Percentiles rank a stretch among this genome's conserved stretches.
Evolutionary conservation across 2,329 filamentous ascomycete species (phyloP).

Genomic region (Curvularia verruculosa): DNA sequence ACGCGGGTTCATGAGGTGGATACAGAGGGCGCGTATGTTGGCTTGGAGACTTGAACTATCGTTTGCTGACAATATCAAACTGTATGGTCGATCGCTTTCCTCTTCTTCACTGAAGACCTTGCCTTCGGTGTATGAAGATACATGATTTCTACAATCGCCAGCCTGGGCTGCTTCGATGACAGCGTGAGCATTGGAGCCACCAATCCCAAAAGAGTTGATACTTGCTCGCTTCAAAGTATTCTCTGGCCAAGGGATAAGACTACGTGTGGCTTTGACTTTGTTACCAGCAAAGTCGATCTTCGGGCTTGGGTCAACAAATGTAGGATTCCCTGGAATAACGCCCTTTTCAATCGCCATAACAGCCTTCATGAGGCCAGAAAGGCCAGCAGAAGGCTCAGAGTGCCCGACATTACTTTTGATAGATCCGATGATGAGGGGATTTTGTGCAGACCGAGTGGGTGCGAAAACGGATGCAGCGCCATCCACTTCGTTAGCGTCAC

Average conservation of each 20-base stretch:
- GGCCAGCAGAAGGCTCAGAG: background rate
- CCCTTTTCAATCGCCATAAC: constrained; percentile 38
- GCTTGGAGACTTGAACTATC: background rate
- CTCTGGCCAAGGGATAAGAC: constrained; percentile 20
- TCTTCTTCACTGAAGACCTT: background rate
- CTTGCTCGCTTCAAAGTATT: constrained; percentile 18
- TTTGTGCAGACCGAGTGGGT: too few relatives aligned
- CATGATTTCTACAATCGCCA: too few relatives aligned
- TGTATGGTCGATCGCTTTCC: background rate
- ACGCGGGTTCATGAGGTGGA: constrained; percentile 5
- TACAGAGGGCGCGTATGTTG: background rate
- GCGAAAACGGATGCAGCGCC: constrained; percentile 23
- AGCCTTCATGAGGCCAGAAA: background rate
- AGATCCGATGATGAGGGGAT: background rate
- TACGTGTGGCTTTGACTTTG: too few relatives aligned
- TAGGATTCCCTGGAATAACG: constrained; percentile 35
- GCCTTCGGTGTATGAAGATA: too few relatives aligned
- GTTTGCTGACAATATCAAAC: constrained; percentile 11
- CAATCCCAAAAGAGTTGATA: constrained; percentile 33
- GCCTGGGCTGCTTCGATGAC: too few relatives aligned
- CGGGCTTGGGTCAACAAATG: constrained; percentile 13
- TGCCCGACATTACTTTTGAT: background rate
- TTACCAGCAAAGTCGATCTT: too few relatives aligned
- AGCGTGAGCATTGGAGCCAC: constrained; percentile 37
- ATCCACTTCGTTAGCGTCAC: constrained; percentile 40